Conservation (phyloP, 75 land plant genomes). For the Isoetes taiwanensis region DNA sequence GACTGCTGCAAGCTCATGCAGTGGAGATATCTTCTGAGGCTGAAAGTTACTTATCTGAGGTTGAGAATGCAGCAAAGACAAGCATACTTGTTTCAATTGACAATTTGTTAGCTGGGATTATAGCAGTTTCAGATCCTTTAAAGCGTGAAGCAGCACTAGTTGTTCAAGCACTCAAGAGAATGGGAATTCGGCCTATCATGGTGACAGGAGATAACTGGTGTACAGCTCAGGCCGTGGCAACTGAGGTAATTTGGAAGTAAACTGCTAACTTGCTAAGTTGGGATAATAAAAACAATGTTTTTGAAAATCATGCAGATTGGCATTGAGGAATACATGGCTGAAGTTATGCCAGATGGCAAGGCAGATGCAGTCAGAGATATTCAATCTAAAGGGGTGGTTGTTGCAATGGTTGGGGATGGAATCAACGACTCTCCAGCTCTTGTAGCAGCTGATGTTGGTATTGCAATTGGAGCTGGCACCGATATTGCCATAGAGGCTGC, state of each 20-base stretch:
- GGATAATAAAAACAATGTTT: no score
- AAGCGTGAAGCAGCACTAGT: slow-evolving; percentile 62
- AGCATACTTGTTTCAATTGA: slow-evolving; percentile 51
- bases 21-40: slow-evolving; percentile 29
- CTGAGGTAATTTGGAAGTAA: slow-evolving; percentile 18
- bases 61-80: slow-evolving; percentile 48
- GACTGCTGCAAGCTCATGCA: slow-evolving; percentile 31
- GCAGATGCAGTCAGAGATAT: slow-evolving; percentile 56
- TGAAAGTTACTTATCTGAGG: slow-evolving; percentile 26
- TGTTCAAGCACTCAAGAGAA: slow-evolving; percentile 43
- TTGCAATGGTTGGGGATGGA: slow-evolving; percentile 98
- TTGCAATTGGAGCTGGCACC: slow-evolving; percentile 99
- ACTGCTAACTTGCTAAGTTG: not conserved
- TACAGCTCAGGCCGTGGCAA: slow-evolving; percentile 61
- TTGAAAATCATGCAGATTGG: slow-evolving; percentile 43
- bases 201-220: slow-evolving; percentile 86
- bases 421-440: slow-evolving; percentile 96
- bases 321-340: slow-evolving; percentile 54
- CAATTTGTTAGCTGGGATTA: slow-evolving; percentile 33
- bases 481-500: slow-evolving; percentile 98
- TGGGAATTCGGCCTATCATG: slow-evolving; percentile 55
- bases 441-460: slow-evolving; percentile 96
- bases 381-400: slow-evolving; percentile 67
- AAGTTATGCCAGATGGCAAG: slow-evolving; percentile 61
- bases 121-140: slow-evolving; percentile 66